Base-by-base conservation (phyloP, 2,329 filamentous ascomycete species). In the Fusarium verticillioides region DNA sequence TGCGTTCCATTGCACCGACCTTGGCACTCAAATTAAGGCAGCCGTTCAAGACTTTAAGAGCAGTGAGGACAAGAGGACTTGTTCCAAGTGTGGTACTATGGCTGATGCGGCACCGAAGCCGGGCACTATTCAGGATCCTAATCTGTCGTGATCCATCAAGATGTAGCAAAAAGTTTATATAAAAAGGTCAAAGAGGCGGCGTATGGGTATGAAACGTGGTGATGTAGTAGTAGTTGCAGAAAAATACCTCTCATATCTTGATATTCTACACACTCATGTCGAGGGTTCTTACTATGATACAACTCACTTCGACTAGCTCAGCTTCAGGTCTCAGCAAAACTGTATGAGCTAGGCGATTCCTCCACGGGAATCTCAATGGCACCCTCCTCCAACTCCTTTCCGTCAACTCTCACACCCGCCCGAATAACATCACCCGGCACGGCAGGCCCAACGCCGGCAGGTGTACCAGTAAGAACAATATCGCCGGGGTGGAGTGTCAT, bases 401-500 rank as follows among this genome's bases (percentile, higher is more conserved):
- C 95, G 64, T 88, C 87, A 36, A 97, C 90, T 80, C 90, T 91
- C 75, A 98, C 87, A 8, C 95, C 95, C 32, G 94, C 95, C 72
- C 88, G 92, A 88, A 99, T 94, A 37, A 96, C 87, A 84, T 99
- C 95, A 5, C 96, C 96, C 2, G 93, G 91, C 68, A 91, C 90
- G 4, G 97, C 95, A 26, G 91, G 88, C 3, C 96, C 96, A 4
- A 99, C 96, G 18, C 96, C 96, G 85, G 98, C 98, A 56, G 96
- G 96, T 57, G 96, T 99, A 23, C 96, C 96, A n/a, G 96, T 99
- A 77, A 99, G 85, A 54, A 99, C 91, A 79, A 99, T 91, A 82
- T 99, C 96, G 54, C 96, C 96, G 79, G 93, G 90, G 83, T 97
- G 92, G 66, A 99, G 87, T 13, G 94, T 95, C 95, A 98, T 98